Evolutionary conservation across 1,284 basidiomycete genomes (phyloP), one percentile per base, ranked within the genome.

Genomic region (Mycena citricolor): DNA sequence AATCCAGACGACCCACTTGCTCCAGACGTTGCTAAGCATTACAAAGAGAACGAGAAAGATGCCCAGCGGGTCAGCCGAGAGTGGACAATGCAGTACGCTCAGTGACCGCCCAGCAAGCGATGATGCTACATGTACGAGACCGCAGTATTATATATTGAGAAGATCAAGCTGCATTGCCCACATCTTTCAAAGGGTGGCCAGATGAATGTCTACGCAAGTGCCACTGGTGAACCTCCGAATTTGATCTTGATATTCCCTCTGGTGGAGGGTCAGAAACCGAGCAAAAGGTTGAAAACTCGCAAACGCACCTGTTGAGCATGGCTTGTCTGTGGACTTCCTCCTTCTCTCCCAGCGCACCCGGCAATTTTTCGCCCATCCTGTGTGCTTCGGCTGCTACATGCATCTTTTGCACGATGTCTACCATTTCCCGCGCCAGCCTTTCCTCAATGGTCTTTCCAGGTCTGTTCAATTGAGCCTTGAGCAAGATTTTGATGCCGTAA

Each of bases 1-100:
- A 99, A 99, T 70, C 95, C 95, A 5, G 95, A 99, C 61, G 95
- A 99, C 64, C 95, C 95, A n/a, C 82, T 99, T 14, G 95, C 95
- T n/a, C 86, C 88, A n/a, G 87, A 90, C 52, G 85, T 99, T 24
- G 95, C 95, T 19, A 95, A 98, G 68, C 92, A 98, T 61, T 99
- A 97, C 81, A 99, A 99, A 71, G 92, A 97, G 72, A 79, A 99
- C 64, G 93, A 97, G 74, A 82, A 83, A 63, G 93, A 86, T 49
- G 94, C 94, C 25, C 90, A 90, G 67, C 75, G 83, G 31, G 90
- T 93, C 57, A 91, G 91, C 66, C 77, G 80, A 66, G 91, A 94
- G 68, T 97, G 94, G 94, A 97, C 94, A 53, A 76, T 82, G 67
- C 79, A 83, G 63, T 94, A 86, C 61, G 93, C 92, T n/a, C n/a